These are phyloP conservation scores for Melocanna baccifera DNA, from an alignment of 176 grass and related monocot genomes.

Conservation along the genomic window DNA sequence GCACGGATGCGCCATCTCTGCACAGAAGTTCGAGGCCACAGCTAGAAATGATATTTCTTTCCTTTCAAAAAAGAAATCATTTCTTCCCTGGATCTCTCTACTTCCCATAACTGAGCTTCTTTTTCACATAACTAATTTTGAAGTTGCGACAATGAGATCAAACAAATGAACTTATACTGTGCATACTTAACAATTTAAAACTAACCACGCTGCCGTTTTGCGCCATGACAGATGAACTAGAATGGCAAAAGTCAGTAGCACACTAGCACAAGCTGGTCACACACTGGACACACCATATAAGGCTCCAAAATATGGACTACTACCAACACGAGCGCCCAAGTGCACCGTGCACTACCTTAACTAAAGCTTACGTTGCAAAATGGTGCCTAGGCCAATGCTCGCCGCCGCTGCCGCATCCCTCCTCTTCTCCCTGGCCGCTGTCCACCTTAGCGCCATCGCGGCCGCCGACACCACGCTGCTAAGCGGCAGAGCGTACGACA, in stretches of 20 bases:
- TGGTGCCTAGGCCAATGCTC: neutral
- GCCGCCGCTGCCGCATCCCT: neutral
- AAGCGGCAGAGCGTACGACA: neutral
- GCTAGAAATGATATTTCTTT: no score
- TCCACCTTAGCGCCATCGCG: neutral
- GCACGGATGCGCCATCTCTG: neutral
- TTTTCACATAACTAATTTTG: neutral
- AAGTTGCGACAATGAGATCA: neutral
- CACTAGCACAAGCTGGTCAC: neutral
- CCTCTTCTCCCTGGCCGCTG: slow-evolving; percentile 3
- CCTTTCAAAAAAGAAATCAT: no score
- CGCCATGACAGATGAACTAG: no score
- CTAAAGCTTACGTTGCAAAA: neutral
- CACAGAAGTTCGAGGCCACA: no score
- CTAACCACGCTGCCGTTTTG: neutral
- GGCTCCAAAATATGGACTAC: neutral
- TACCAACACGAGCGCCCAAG: neutral
- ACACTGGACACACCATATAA: neutral
- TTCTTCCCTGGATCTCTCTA: neutral
- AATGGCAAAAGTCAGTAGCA: neutral
- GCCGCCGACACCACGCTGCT: neutral
- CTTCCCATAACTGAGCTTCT: neutral
- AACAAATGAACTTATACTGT: neutral
- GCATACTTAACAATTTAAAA: neutral
- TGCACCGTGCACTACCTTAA: neutral